phyloP scores from a whole-genome alignment of 2,329 filamentous ascomycete species.

The Coniochaeta pulveracea region DNA sequence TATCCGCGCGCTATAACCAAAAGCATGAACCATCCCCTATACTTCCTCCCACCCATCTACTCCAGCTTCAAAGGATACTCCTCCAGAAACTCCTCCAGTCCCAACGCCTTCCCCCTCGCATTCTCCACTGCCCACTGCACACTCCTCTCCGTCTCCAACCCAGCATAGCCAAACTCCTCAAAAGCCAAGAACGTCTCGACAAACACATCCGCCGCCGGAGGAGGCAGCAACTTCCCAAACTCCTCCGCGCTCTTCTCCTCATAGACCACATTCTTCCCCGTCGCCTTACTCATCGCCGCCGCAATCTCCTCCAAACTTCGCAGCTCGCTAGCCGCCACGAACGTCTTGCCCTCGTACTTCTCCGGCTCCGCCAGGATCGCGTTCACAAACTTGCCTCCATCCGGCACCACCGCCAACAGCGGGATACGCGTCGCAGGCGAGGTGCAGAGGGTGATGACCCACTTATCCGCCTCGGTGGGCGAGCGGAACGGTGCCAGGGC shows the following conservation, averaged over 20 bases:
- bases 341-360: constrained; percentile 10
- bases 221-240: constrained; percentile 9
- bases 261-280: constrained; percentile 18
- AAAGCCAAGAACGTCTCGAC: constrained; percentile 12
- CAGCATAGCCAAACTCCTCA: constrained; percentile 24
- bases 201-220: constrained; percentile 8
- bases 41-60: no score
- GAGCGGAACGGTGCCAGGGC: constrained; percentile 10
- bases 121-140: constrained; percentile 18
- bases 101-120: constrained; percentile 17
- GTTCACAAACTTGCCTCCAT: constrained; percentile 29
- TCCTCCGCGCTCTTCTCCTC: constrained; percentile 7
- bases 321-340: constrained; percentile 8
- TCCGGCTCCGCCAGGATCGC: constrained; percentile 14
- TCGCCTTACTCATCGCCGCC: constrained; percentile 17
- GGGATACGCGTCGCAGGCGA: constrained; percentile 22
- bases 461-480: constrained; percentile 14
- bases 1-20: no score
- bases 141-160: constrained; percentile 16
- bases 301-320: constrained; percentile 19
- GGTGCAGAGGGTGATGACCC: constrained; percentile 16
- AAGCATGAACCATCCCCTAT: no score
- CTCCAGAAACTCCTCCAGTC: constrained; percentile 22
- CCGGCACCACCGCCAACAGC: constrained; percentile 22
- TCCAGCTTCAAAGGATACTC: constrained; percentile 12